These are phyloP conservation scores for Mycena rosella DNA, from an alignment of 768 basidiomycete genomes.

Conservation along the genomic window DNA sequence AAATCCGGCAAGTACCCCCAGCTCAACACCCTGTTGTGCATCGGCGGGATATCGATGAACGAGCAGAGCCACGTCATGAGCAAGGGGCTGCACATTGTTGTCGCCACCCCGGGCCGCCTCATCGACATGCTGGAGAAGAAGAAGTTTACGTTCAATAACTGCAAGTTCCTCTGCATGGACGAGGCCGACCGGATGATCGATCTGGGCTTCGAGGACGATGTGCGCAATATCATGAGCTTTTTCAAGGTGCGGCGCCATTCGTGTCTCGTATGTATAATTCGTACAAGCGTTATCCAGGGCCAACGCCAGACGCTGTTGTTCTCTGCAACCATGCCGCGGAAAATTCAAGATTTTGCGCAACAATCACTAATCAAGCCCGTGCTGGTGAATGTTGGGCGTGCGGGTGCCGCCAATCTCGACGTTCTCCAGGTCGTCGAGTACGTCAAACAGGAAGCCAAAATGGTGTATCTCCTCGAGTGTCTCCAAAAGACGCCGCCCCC, in stretches of 20 bases:
- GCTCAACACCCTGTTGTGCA: conserved; percentile 91
- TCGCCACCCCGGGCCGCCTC: conserved; percentile 95
- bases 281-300: conserved; percentile 60
- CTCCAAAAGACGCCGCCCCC: conserved; percentile 98
- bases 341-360: conserved; percentile 98
- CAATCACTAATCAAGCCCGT: conserved; percentile 96
- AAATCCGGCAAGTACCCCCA: conserved; percentile 86
- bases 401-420: conserved; percentile 97
- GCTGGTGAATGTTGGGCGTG: conserved; percentile 96
- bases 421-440: conserved; percentile 98
- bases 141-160: conserved; percentile 90
- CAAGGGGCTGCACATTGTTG: conserved; percentile 94
- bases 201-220: conserved; percentile 98
- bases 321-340: conserved; percentile 99
- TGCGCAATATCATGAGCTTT: conserved; percentile 98
- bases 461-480: conserved; percentile 98
- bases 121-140: conserved; percentile 99
- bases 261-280: conserved; percentile 11
- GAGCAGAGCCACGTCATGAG: conserved; percentile 94
- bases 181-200: conserved; percentile 99
- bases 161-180: conserved; percentile 98
- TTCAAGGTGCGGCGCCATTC: conserved; percentile 77
- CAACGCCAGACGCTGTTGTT: conserved; percentile 98
- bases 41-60: conserved; percentile 98
- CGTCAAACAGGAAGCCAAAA: conserved; percentile 99